Conservation (phyloP, 140 eudicot species). For the Oenanthe javanica region DNA sequence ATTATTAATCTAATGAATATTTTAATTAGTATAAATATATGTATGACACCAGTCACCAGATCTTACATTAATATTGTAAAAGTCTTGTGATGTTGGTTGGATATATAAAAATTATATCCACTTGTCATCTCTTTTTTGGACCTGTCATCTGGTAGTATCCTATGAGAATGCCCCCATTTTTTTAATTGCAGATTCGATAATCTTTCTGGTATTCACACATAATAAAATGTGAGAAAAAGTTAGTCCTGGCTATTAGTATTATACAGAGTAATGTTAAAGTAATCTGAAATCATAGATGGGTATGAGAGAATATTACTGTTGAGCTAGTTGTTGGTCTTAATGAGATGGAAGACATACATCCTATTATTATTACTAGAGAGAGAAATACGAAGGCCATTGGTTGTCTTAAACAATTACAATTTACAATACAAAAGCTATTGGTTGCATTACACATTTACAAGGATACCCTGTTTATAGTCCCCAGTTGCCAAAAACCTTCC, state of each 20-base stretch:
- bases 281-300: background rate
- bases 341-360: background rate
- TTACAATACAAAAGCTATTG: no score
- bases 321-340: background rate
- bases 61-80: no score
- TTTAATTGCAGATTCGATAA: background rate
- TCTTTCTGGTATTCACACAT: background rate
- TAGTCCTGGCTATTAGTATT: background rate
- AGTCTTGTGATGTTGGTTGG: background rate
- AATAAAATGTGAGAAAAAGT: background rate
- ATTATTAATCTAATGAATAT: no score
- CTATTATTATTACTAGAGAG: no score
- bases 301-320: background rate
- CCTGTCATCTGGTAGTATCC: slow-evolving; percentile 1
- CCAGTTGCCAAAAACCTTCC: background rate
- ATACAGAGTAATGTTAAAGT: background rate
- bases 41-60: background rate
- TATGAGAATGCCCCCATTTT: background rate
- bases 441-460: no score
- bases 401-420: no score
- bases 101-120: no score
- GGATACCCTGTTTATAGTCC: no score
- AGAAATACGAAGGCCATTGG: no score
- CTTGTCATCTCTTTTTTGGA: background rate
- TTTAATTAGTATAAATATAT: no score